Evolutionary conservation across 495 filamentous ascomycete genomes (phyloP).

Genomic region (Alectoria sarmentosa): DNA sequence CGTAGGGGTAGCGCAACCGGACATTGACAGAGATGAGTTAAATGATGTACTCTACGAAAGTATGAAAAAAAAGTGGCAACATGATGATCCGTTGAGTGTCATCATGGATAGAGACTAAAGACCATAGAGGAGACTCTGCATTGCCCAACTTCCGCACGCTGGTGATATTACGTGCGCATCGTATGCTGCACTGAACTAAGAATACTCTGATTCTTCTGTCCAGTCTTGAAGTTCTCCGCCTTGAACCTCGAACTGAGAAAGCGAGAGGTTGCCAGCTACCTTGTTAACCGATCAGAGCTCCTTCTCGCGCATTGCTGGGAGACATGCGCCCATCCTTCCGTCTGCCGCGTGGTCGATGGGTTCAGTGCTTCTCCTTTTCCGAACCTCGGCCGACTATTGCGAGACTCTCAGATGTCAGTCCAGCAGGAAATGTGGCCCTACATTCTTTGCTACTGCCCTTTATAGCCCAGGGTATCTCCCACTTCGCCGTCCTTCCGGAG

Average conservation of each 20-base stretch:
- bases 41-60: background rate
- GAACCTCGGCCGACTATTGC: background rate
- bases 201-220: background rate
- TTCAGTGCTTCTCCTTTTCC: background rate
- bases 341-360: background rate
- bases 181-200: background rate
- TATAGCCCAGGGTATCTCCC: background rate
- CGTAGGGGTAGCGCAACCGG: slow-evolving; percentile 14
- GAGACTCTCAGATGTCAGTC: background rate
- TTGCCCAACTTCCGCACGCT: background rate
- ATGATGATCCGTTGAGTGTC: background rate
- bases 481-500: background rate
- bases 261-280: background rate
- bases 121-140: background rate
- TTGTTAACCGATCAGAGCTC: background rate
- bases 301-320: background rate
- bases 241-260: background rate
- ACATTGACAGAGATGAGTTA: background rate
- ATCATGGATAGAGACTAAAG: background rate
- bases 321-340: background rate
- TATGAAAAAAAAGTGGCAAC: background rate
- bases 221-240: background rate
- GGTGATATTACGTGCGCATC: background rate
- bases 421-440: background rate
- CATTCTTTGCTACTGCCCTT: slow-evolving; percentile 1